Evolutionary conservation across 2,329 filamentous ascomycete genomes (phyloP), one percentile per base, ranked within the genome.

Genomic region (Venturia oleaginea): DNA sequence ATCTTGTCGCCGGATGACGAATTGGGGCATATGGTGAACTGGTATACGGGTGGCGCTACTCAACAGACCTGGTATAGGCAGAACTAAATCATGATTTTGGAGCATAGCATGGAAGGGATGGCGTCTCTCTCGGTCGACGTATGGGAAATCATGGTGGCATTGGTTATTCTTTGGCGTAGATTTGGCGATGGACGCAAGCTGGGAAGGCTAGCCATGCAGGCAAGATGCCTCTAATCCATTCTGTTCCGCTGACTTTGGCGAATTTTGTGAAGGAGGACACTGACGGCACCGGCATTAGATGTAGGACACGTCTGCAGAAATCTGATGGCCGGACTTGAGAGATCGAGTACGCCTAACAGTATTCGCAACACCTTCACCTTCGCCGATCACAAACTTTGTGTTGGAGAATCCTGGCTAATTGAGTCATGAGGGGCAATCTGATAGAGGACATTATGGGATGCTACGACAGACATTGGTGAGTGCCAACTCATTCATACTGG

Each of bases 1-100:
- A 57, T 57, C 19, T 34, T 57, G 24, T 57, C 51, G 8, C 51
- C 51, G 19, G 51, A 57, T 57, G 51, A 57, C 19, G 51, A 57
- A n/a, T n/a, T 57, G 51, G 27, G 51, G 8, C 30, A 57, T 11
- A 57, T 57, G 51, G 27, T 57, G 4, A 57, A 34, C n/a, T 57
- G 51, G 51, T 57, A 34, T 34, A 57, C 17, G 30, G n/a, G n/a
- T 11, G 27, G 51, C 30, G 51, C 30, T 3, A 34, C 51, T 32
- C 51, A 32, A n/a, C 51, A 57, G 13, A 57, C 30, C 4, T 57
- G 51, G 51, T 34, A 57, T 57, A 30, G 51, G 27, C 51, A n/a
- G 3, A 57, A 57, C 11, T n/a, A n/a, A 22, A 15, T 57, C 30
- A 57, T 11, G 51, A 19, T 57, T 24, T 51, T 27, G 22, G 22